Evolutionary conservation across 179 eudicot species (phyloP).

Genomic region (Gypsophila paniculata): DNA sequence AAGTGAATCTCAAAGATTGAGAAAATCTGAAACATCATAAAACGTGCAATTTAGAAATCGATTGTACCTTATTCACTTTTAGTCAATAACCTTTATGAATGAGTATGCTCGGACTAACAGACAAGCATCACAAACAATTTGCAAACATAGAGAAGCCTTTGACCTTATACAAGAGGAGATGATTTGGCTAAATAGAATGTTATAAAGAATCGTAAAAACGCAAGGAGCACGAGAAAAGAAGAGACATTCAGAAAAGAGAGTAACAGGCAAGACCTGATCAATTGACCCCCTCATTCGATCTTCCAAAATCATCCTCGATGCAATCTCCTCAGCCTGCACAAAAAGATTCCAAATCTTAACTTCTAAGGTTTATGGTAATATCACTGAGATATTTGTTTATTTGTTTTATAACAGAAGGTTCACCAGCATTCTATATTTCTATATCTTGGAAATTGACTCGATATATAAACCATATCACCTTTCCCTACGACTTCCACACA

Average conservation of each 20-base stretch:
- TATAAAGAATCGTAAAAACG: neutral
- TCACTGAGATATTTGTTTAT: too few species aligned
- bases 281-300: constrained; percentile 99
- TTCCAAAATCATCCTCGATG: constrained; percentile 92
- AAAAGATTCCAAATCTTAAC: neutral
- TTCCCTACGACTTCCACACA: neutral
- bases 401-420: too few species aligned
- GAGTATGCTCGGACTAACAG: too few species aligned
- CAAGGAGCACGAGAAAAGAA: neutral
- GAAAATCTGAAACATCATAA: too few species aligned
- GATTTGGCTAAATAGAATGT: neutral
- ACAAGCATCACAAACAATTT: neutral
- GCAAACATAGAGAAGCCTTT: neutral
- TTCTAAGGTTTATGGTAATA: too few species aligned
- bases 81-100: too few species aligned
- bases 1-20: too few species aligned
- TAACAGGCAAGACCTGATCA: constrained; percentile 62
- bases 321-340: constrained; percentile 96
- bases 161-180: too few species aligned
- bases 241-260: neutral
- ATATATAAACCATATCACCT: neutral
- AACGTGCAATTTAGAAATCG: too few species aligned
- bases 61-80: too few species aligned
- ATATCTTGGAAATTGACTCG: too few species aligned
- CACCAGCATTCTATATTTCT: too few species aligned